Base-by-base conservation (phyloP, 78 protist genomes). In the Dictyostelium firmibasis region DNA sequence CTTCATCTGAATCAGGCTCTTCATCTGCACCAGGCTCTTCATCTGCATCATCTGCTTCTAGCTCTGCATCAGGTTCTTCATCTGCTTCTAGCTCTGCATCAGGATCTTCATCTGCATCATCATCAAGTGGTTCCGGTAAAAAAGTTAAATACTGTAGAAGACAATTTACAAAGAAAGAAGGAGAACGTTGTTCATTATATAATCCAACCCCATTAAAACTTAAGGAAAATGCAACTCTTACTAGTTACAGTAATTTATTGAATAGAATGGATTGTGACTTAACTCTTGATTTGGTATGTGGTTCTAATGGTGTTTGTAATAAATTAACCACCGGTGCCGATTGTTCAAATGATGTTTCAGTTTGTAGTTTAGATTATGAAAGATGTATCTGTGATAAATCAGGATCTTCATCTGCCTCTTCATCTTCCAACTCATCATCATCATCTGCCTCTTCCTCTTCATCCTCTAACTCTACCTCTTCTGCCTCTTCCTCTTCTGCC, bases 201-300 rank as follows among this genome's bases (percentile, higher is more conserved):
- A 31, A 31, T 70, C 36, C 78, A 29, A 29, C 79, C 5, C 38
- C 25, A 16, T 9, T 72, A 3, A 35, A 35, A 29, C 4, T 11
- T 27, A 11, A n/a, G 3, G 43, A 72, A 31, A 72, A 72, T 33
- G 79, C 79, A 29, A 72, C 79, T 14, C 36, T 72, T 72, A 14
- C 38, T 3, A 13, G 11, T 6, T 72, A 31, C 11, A 72, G 47
- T 13, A 33, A 27, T 14, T 16, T 33, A 13, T 33, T 72, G 18
- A 72, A 72, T 72, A 72, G 79, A 72, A 72, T 72, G 79, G 79
- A 72, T 72, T 72, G 79, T 33, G 43, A 72, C 4, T 31, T 72
- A 31, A 33, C 43, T 14, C 38, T 1, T 4, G 43, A 11, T 27
- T 16, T 72, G 4, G 79, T 72, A 14, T 72, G 79, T 33, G 79